Base-by-base conservation (phyloP, 495 filamentous ascomycete genomes). In the Aspergillus mulundensis region DNA sequence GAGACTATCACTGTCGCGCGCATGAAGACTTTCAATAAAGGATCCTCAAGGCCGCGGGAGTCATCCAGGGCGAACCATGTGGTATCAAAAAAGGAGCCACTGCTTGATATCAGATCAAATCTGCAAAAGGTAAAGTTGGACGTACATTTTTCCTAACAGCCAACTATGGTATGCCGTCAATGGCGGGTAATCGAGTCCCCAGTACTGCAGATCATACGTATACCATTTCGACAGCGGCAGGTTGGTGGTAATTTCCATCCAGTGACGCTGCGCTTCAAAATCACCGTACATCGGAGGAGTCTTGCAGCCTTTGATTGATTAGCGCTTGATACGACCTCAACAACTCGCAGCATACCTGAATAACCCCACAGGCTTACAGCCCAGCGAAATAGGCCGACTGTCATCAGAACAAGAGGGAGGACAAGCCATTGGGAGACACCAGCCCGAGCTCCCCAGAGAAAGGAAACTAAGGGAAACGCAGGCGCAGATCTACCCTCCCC, bases 121-220 rank as follows among this genome's bases (percentile, higher is more conserved):
- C 16, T 38, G 14, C 12, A 19, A 7, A 1, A 24, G 30, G 3
- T 10, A 1, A 15, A 11, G 14, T 5, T 38, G 20, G 8, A 65
- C 71, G 36, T 74, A 88, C 86, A 97, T 86, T 65, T 87, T 90
- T 28, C 94, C 94, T 53, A 93, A 71, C 10, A 94, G 65, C 94
- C 91, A 97, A 77, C 91, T 96, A 70, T 98, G 94, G 68, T 97
- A 97, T 47, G 94, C 94, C 15, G 94, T 97, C 77, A 98, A 81
- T 30, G 94, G 94, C 40, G 94, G 94, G 68, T 98, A 98, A 67
- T 98, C 94, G 54, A 98, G 79, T 0, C 94, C 94, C 94, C 94
- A 98, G 84, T 95, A 98, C 61, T 93, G 78, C 51, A 97, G 73
- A 66, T 98, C 91, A 71, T 97, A 90, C 65, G 92, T 95, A 70